Evolutionary conservation across 176 grass and related monocot genomes (phyloP).

Genomic region (Aegilops sharonensis): DNA sequence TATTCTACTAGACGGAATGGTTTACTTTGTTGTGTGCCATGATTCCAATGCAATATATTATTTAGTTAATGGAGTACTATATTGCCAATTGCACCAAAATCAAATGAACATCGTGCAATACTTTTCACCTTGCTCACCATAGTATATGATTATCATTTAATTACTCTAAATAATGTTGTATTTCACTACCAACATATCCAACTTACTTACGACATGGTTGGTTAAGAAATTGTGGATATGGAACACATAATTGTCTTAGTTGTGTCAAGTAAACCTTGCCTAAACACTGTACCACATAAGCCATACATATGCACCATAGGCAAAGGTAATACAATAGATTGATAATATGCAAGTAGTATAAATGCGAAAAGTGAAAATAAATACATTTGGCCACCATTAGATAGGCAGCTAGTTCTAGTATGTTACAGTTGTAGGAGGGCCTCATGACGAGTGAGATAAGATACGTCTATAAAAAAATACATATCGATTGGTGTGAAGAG

Average conservation of each 20-base stretch:
- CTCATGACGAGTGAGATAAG: no score
- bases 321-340: no score
- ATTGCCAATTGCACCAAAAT: background rate
- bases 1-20: background rate
- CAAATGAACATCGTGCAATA: background rate
- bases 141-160: background rate
- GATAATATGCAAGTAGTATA: no score
- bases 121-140: background rate
- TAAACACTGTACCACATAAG: background rate
- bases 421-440: no score
- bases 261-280: background rate
- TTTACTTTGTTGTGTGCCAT: background rate
- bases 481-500: no score
- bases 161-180: background rate
- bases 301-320: background rate
- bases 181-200: background rate
- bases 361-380: no score
- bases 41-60: background rate
- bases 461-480: no score
- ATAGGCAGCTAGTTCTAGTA: no score
- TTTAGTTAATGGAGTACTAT: background rate
- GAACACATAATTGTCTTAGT: no score
- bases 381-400: no score
- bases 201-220: background rate
- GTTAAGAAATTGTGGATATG: background rate